Percentiles rank a stretch among this genome's conserved stretches.
Conservation (phyloP, 305 asterid genomes). For the Fraxinus greggii region DNA sequence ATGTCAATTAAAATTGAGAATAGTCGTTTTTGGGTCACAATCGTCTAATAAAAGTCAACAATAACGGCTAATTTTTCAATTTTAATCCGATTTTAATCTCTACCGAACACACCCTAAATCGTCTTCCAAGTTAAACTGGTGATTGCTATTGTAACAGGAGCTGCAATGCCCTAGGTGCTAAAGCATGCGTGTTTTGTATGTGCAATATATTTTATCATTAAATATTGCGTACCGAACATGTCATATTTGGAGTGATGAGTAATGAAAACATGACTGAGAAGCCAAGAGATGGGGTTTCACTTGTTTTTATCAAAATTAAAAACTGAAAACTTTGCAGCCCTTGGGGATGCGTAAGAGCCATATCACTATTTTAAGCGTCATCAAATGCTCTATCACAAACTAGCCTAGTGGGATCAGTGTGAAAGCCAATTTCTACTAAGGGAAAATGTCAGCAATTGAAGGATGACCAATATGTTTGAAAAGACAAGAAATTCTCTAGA, state of each 20-base stretch:
- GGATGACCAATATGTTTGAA: not conserved
- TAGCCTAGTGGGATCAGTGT: not conserved
- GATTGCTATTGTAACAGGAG: not conserved
- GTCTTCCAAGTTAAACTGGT: not conserved
- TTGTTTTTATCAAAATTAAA: not conserved
- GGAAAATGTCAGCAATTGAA: not conserved
- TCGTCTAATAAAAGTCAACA: too few relatives aligned
- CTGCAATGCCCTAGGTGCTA: not conserved
- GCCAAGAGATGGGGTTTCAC: not conserved
- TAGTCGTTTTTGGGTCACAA: too few relatives aligned
- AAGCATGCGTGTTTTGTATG: not conserved
- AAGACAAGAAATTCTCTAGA: not conserved
- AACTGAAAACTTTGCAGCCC: not conserved
- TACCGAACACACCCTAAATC: too few relatives aligned
- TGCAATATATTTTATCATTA: too few relatives aligned
- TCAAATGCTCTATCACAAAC: not conserved
- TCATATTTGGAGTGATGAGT: not conserved
- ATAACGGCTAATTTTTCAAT: too few relatives aligned
- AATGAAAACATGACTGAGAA: not conserved
- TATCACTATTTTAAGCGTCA: not conserved
- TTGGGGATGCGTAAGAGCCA: not conserved
- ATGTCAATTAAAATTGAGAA: too few relatives aligned
- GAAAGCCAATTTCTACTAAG: not conserved
- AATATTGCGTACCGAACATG: not conserved
- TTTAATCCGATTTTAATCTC: too few relatives aligned